A percentile compares a stretch with the other conserved stretches of the same genome.
phyloP scores from a whole-genome alignment of 306 rosid species.

The Quercus rubra region DNA sequence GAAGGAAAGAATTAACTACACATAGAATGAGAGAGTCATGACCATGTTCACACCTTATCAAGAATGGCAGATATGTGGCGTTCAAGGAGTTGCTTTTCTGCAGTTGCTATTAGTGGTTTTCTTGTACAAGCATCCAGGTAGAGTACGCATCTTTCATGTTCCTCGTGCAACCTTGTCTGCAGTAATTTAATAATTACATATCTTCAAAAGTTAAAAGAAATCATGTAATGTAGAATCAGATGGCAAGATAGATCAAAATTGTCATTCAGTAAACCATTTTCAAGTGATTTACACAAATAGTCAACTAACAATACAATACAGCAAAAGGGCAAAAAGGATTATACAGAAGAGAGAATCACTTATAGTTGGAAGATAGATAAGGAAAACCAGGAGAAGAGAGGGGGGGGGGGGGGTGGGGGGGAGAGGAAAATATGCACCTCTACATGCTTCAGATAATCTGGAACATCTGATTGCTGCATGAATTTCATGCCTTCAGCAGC shows the following conservation, averaged over 20 bases:
- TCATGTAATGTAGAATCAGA: slow-evolving; percentile 17
- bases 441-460: slow-evolving; percentile 96
- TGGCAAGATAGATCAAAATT: slow-evolving; percentile 6
- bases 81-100: slow-evolving; percentile 94
- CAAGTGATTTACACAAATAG: slow-evolving; percentile 17
- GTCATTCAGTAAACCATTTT: slow-evolving; percentile 8
- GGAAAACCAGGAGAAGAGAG: too few relatives aligned
- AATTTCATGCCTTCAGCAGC: slow-evolving; percentile 93
- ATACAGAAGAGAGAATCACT: not conserved
- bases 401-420: too few relatives aligned
- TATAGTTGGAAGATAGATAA: slow-evolving; percentile 1
- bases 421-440: slow-evolving; percentile 51
- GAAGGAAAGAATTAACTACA: not conserved
- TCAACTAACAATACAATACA: not conserved
- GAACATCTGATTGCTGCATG: slow-evolving; percentile 99
- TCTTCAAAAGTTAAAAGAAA: slow-evolving; percentile 23
- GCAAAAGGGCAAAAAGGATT: not conserved
- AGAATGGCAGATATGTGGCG: slow-evolving; percentile 93
- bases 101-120: slow-evolving; percentile 82
- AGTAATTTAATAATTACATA: slow-evolving; percentile 33
- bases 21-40: slow-evolving; percentile 16
- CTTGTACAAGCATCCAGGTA: slow-evolving; percentile 93
- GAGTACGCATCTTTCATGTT: slow-evolving; percentile 89
- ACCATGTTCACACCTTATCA: slow-evolving; percentile 61
- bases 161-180: slow-evolving; percentile 95